Evolutionary conservation across 805 yeast species (phyloP), one percentile per base, ranked within the genome.

Genomic region (Kregervanrija fluxuum): DNA sequence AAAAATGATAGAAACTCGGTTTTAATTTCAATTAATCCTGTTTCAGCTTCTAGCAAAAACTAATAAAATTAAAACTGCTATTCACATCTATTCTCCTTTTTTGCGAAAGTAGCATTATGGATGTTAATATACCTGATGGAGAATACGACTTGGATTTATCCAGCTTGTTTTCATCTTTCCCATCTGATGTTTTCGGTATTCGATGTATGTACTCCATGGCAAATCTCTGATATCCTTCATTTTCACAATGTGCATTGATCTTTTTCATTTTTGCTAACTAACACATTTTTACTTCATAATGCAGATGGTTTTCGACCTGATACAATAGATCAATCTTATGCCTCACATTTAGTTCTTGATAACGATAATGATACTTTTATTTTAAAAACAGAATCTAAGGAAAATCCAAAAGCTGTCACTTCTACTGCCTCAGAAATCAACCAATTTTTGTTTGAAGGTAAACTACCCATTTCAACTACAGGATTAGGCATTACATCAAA

Each of bases 111-210:
- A 32, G 14, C 4, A 33, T 16, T 17, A 47, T 44, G 47, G 28
- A 12, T 6, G 11, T 13, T 11, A 30, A 31, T n/a, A 47, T 64
- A 15, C 63, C 68, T 0, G 69, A 65, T 51, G 68, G 68, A 2
- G 68, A 65, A 41, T 65, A 64, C 42, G 65, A 60, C 11, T 42
- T 65, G 17, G 67, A 62, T 37, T 38, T 65, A 43, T 57, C 65
- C 5, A 46, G 55, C 15, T 48, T 61, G 12, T 56, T 55, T 37
- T 42, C 50, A 11, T 42, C 46, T 1, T 5, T 10, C 2, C 22
- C 36, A 5, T 48, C 54, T 2, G 64, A 60, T 9, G 47, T 55
- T 10, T 63, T 64, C 45, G 67, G 66, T 3, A 43, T 63, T 36
- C 52, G 64, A 40, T 63, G 64, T 61, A 50, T 47, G 66, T 60